Base-by-base conservation (phyloP, 257 asterid species). In the Nicotiana sylvestris region DNA sequence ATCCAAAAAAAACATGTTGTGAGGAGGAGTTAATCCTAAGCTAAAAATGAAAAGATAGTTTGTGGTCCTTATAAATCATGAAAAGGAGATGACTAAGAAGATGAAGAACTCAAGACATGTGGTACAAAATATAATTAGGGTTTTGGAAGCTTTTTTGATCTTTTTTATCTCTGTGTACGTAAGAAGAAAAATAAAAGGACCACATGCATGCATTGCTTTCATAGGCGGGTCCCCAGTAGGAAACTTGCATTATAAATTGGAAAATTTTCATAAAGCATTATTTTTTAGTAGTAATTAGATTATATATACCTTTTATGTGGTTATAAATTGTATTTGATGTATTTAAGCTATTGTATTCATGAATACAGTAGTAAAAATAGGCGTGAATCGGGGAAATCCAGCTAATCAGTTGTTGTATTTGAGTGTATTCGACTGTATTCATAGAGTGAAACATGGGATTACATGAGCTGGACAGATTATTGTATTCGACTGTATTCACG, bases 1-100 rank as follows among this genome's bases (percentile, higher is more conserved):
- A 90, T 88, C 89, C 91, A 85, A 85, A 87, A 86, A 78, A 53
- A 35, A 82, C 62, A 51, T 69, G 79, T 43, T 27, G 8, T 21
- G 32, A 57, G 84, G 3, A 27, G 32, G 30, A 61, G 56, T 62
- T 61, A 72, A 84, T 85, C 51, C 58, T 83, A 81, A 87, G 81
- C 76, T 82, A 70, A 84, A 84, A 87, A 78, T 67, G 83, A 74
- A 79, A 66, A 82, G 81, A 72, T 51, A 21, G 69, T 76, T 74
- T 57, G 97, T 93, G 97, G 97, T 92, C 97, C 95, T 85, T 80
- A 66, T 69, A 79, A 18, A 51, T 53, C 53, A 68, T 49, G 74
- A 77, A n/a, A 27, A 84, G 85, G 81, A 87, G 82, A 83, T 61
- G 66, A 66, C 80, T 62, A 80, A 77, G 81, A 80, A 85, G 87